phyloP scores from a whole-genome alignment of 345 rosid genomes.

The Iberis pinnata region DNA sequence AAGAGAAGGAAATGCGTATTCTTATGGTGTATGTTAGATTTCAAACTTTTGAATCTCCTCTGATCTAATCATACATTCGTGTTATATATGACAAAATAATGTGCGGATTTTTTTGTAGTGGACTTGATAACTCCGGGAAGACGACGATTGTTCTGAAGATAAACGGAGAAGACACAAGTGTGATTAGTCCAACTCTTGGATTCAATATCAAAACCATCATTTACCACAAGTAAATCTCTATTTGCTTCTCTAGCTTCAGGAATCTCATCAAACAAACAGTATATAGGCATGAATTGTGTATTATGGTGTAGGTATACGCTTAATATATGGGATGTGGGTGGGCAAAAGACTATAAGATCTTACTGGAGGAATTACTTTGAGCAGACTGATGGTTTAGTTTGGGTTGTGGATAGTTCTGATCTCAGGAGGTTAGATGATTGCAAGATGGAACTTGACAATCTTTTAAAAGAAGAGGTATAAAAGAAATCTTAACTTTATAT shows the following conservation, averaged over 20 bases:
- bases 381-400: constrained; percentile 92
- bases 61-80: background rate
- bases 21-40: constrained; percentile 74
- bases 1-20: constrained; percentile 93
- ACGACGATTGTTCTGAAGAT: constrained; percentile 88
- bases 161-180: constrained; percentile 86
- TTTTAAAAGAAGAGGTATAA: constrained; percentile 85
- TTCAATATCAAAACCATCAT: constrained; percentile 80
- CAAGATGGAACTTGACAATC: constrained; percentile 81
- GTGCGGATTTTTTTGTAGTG: constrained; percentile 32
- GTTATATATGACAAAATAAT: background rate
- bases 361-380: constrained; percentile 98
- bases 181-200: constrained; percentile 88
- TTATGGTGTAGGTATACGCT: constrained; percentile 51
- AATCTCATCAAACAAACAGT: constrained; percentile 11
- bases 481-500: too few species aligned
- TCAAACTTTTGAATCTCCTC: background rate
- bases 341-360: constrained; percentile 85
- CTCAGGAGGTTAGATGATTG: constrained; percentile 90
- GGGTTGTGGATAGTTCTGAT: constrained; percentile 96
- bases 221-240: constrained; percentile 51
- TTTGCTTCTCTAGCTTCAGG: background rate
- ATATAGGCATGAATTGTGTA: background rate
- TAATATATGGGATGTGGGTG: constrained; percentile 94
- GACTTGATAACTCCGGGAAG: constrained; percentile 92